Evolutionary conservation across 176 grass and related monocot genomes (phyloP).

Genomic region (Oryza coarctata): DNA sequence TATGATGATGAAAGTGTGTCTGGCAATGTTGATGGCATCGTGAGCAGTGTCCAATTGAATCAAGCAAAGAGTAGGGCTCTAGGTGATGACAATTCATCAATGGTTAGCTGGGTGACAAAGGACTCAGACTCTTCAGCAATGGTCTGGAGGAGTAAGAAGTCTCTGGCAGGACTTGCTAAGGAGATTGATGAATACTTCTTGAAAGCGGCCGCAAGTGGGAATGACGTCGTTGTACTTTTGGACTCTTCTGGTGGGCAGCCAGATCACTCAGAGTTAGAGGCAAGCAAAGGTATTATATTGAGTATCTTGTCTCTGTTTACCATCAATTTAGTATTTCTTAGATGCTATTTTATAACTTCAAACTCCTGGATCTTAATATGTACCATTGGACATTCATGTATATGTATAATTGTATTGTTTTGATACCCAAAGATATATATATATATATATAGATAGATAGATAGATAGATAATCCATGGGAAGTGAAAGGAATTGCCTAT

Average conservation of each 20-base stretch:
- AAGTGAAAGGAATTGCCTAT: background rate
- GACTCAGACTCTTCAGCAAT: constrained; percentile 49
- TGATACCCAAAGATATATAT: background rate
- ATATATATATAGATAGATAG: constrained; percentile 1
- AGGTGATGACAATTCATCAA: constrained; percentile 59
- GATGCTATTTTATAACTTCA: no score
- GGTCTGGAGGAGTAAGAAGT: constrained; percentile 55
- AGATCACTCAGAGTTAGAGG: constrained; percentile 51
- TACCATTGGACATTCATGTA: background rate
- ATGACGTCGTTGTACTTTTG: constrained; percentile 70
- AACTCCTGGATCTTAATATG: constrained; percentile 13
- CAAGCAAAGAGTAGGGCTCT: constrained; percentile 39
- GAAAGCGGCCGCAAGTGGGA: constrained; percentile 87
- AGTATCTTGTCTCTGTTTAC: constrained; percentile 1
- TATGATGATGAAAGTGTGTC: constrained; percentile 49
- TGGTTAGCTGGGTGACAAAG: constrained; percentile 64
- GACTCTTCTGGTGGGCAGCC: constrained; percentile 53
- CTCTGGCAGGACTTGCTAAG: constrained; percentile 66
- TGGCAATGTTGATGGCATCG: constrained; percentile 8
- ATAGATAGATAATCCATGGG: no score
- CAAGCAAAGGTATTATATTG: constrained; percentile 64
- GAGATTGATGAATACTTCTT: constrained; percentile 96
- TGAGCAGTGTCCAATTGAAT: constrained; percentile 33
- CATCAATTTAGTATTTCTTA: constrained; percentile 18
- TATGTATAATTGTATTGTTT: constrained; percentile 18